Percentiles rank a stretch among this genome's conserved stretches.
phyloP scores from a whole-genome alignment of 163 green algal genomes.

The Scenedesmus sp. region DNA sequence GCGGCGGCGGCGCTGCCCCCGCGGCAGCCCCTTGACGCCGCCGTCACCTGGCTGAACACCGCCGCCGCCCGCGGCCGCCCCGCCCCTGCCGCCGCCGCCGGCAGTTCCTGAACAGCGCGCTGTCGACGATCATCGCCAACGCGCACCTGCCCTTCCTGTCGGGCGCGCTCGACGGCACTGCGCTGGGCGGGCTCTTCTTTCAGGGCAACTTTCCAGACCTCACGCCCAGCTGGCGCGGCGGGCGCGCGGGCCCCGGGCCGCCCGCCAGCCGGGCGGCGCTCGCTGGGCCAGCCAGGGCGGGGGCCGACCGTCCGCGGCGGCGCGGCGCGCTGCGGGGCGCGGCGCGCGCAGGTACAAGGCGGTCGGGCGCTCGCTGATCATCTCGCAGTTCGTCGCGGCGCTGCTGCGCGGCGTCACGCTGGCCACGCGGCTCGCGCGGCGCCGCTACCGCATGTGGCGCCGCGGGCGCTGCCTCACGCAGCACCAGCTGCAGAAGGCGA shows the following conservation, averaged over 20 bases:
- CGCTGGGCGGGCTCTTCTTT: conserved; percentile 24
- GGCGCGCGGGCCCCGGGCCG: not conserved
- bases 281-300: no score
- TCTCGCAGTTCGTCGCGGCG: conserved; percentile 50
- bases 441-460: not conserved
- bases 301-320: no score
- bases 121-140: conserved; percentile 55
- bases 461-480: conserved; percentile 41
- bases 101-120: conserved; percentile 56
- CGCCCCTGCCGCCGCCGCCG: not conserved
- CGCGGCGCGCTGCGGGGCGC: no score
- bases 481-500: conserved; percentile 37
- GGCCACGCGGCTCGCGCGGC: not conserved
- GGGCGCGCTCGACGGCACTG: conserved; percentile 21
- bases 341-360: no score
- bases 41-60: conserved; percentile 24
- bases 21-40: not conserved
- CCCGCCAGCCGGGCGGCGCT: not conserved
- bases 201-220: conserved; percentile 55
- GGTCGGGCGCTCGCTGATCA: conserved; percentile 50
- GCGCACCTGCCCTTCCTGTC: conserved; percentile 56
- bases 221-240: conserved; percentile 51
- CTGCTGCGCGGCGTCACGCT: conserved; percentile 24
- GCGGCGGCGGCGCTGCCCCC: not conserved
- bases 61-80: no score